Evolutionary conservation across 208 protist genomes (phyloP).

Genomic region (Leishmania tropica): DNA sequence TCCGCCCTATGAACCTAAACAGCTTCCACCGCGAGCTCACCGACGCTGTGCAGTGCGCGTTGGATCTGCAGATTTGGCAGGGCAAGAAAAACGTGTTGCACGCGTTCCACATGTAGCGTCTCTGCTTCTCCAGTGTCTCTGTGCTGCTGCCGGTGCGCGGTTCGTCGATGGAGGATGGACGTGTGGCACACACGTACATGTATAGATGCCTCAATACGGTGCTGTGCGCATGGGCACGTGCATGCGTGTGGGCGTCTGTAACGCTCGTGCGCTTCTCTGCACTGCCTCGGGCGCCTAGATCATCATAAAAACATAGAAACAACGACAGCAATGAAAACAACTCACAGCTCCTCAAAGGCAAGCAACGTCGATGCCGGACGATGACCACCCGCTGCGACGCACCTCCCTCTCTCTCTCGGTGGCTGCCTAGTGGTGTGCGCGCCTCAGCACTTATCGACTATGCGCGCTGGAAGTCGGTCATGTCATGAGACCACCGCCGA

Average conservation of each 20-base stretch:
- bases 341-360: not conserved
- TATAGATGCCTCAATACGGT: not conserved
- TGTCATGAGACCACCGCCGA: not conserved
- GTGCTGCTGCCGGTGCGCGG: not conserved
- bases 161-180: not conserved
- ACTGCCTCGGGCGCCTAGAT: not conserved
- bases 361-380: not conserved
- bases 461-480: not conserved
- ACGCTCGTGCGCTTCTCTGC: not conserved
- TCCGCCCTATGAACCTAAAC: conserved; percentile 64
- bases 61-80: conserved; percentile 59
- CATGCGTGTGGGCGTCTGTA: not conserved
- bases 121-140: not conserved
- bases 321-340: not conserved
- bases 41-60: conserved; percentile 56
- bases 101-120: conserved; percentile 47
- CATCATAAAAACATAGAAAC: conserved; percentile 10
- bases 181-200: not conserved
- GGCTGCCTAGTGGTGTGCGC: not conserved
- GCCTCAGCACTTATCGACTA: not conserved
- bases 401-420: not conserved
- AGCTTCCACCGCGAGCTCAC: conserved; percentile 71
- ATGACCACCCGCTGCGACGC: not conserved
- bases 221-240: not conserved
- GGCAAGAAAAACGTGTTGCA: conserved; percentile 43